phyloP scores from a whole-genome alignment of 495 filamentous ascomycete species.

The Annulohypoxylon maeteangense region DNA sequence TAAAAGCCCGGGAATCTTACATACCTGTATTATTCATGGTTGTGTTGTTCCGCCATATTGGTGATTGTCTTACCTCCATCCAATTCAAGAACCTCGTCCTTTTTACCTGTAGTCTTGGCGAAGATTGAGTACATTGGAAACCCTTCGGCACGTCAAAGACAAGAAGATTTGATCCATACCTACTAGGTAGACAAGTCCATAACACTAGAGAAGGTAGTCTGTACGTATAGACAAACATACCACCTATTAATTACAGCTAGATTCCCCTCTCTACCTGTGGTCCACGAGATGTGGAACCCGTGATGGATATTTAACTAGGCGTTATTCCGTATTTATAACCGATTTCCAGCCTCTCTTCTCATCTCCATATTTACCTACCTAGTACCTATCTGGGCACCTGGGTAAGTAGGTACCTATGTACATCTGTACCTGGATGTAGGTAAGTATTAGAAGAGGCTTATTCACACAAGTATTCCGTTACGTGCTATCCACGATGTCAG shows the following conservation, averaged over 20 bases:
- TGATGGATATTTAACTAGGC: not conserved
- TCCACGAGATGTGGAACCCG: not conserved
- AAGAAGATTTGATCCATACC: too few relatives aligned
- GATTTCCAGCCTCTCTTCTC: not conserved
- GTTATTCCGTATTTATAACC: not conserved
- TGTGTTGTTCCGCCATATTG: not conserved
- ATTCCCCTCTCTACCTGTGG: not conserved
- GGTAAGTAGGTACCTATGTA: not conserved
- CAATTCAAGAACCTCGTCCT: not conserved
- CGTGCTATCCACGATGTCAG: not conserved
- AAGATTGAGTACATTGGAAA: not conserved
- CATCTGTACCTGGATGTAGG: not conserved
- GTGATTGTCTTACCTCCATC: not conserved
- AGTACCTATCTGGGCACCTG: too few relatives aligned
- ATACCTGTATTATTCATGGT: not conserved
- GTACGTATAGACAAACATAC: not conserved
- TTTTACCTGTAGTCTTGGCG: not conserved
- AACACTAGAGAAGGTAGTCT: not conserved
- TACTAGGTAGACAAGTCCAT: too few relatives aligned
- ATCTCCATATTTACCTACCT: not conserved
- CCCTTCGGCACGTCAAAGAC: too few relatives aligned
- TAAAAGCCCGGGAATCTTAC: not conserved
- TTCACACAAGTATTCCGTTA: not conserved
- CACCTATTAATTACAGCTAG: not conserved
- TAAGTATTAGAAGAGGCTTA: not conserved